Base-by-base conservation (phyloP, 495 filamentous ascomycete species). In the Aspergillus ellipticus region DNA sequence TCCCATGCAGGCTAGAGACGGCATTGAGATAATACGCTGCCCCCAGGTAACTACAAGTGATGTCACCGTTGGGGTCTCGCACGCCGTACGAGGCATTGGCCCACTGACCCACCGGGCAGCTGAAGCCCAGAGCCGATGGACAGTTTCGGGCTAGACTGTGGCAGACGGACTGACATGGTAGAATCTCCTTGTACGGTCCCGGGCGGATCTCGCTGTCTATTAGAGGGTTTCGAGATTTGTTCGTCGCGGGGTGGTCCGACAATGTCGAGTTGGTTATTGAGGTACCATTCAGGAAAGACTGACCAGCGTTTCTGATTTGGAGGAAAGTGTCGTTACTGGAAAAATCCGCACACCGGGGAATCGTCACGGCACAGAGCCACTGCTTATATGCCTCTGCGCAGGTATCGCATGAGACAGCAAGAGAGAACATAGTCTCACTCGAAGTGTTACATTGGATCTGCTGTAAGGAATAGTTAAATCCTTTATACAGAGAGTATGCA, bases 361-460 rank as follows among this genome's bases (percentile, higher is more conserved):
- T 94, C 13, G 82, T 86, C 31, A 97, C 92, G 46, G 89, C 83
- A 75, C 94, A 99, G 39, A 99, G 85, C 94, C 94, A 99, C 59
- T 85, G 72, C 66, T 89, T 96, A 76, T 99, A 99, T 6, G 90
- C 89, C 2, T 59, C 55, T 7, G 77, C 84, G 71, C 94, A 99
- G 73, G 92, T 81, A 21, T 61, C 62, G 75, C 94, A 99, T 63
- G 68, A 80, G 21, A 84, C 79, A 0, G 83, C 87, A 29, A 97
- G 83, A 1, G 92, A 96, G 74, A 92, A 99, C 59, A 85, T 82
- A 4, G 80, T 78, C 45, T 84, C 80, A 20, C 80, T 71, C 3
- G 80, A 77, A 21, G 90, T 87, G 59, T 92, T 80, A 79, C 94
- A 99, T 39, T 89, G 85, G 51, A 93, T 79, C 69, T 96, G 92